Evolutionary conservation across 108 stramenopile genomes (phyloP).

Genomic region (Skeletonema marinoi): DNA sequence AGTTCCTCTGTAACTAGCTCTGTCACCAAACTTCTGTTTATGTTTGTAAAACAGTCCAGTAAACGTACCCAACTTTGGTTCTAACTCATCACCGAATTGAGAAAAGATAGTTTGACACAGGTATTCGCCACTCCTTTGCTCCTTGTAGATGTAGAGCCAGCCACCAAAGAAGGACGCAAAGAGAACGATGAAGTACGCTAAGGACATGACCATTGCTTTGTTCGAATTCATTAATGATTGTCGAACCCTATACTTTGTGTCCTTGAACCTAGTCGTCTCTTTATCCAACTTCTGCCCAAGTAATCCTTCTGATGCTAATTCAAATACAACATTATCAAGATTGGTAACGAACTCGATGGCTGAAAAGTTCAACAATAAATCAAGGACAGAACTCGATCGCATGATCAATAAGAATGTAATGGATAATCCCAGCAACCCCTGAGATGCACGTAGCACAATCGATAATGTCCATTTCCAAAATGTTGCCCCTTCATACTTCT

Average conservation of each 20-base stretch:
- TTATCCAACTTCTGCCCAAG: too few relatives aligned
- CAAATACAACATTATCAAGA: slow-evolving; percentile 3
- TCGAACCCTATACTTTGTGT: too few relatives aligned
- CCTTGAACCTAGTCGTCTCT: too few relatives aligned
- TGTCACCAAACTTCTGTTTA: not conserved
- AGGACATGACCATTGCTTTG: not conserved
- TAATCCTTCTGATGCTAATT: slow-evolving; percentile 2
- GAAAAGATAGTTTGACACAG: slow-evolving; percentile 14
- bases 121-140: slow-evolving; percentile 25
- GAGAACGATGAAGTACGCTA: slow-evolving; percentile 5
- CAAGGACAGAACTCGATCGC: not conserved
- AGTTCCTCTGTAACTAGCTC: not conserved
- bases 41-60: slow-evolving; percentile 6
- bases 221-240: too few relatives aligned
- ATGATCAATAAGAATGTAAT: slow-evolving; percentile 24
- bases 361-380: slow-evolving; percentile 28
- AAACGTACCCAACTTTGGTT: slow-evolving; percentile 12
- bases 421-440: slow-evolving; percentile 5
- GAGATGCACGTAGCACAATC: not conserved
- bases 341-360: slow-evolving; percentile 22
- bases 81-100: slow-evolving; percentile 33
- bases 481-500: too few relatives aligned
- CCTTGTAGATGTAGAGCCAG: slow-evolving; percentile 2
- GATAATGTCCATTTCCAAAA: not conserved
- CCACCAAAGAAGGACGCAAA: slow-evolving; percentile 22